A percentile compares a stretch with the other conserved stretches of the same genome.
Conservation (phyloP, 805 yeast genomes). For the Candida chauliodis region DNA sequence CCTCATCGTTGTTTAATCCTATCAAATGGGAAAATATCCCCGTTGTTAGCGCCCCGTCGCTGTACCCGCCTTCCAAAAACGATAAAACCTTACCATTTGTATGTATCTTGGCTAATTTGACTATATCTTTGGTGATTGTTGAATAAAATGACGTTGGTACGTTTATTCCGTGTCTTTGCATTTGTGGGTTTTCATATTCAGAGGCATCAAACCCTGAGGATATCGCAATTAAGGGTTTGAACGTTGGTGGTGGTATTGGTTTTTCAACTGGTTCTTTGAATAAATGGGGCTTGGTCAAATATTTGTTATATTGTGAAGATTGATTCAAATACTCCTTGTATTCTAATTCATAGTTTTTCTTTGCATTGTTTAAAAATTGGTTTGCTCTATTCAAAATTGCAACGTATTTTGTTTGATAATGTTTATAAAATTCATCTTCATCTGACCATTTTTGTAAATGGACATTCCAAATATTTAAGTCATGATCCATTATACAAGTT, state of each 20-base stretch:
- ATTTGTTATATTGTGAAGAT: slow-evolving; percentile 28
- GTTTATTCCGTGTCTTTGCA: slow-evolving; percentile 81
- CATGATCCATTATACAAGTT: slow-evolving; percentile 75
- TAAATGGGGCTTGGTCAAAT: slow-evolving; percentile 27
- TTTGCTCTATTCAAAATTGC: slow-evolving; percentile 62
- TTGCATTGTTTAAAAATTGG: slow-evolving; percentile 54
- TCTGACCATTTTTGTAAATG: slow-evolving; percentile 65
- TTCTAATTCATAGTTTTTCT: slow-evolving; percentile 39
- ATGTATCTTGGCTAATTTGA: slow-evolving; percentile 61
- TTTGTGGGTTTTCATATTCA: slow-evolving; percentile 74
- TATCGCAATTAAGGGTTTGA: slow-evolving; percentile 55
- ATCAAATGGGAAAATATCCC: slow-evolving; percentile 77
- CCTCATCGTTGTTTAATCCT: slow-evolving; percentile 54
- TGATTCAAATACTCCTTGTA: slow-evolving; percentile 23
- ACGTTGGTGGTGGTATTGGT: slow-evolving; percentile 35
- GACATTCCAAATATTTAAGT: slow-evolving; percentile 77
- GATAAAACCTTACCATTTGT: slow-evolving; percentile 62
- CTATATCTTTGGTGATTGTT: slow-evolving; percentile 67
- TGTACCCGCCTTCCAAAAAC: slow-evolving; percentile 80
- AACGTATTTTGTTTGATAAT: slow-evolving; percentile 60
- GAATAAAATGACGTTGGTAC: slow-evolving; percentile 81
- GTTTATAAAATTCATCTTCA: slow-evolving; percentile 61
- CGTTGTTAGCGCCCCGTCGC: slow-evolving; percentile 74
- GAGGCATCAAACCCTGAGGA: slow-evolving; percentile 90
- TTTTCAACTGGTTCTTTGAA: slow-evolving; percentile 23